A percentile compares a stretch with the other conserved stretches of the same genome.
phyloP scores from a whole-genome alignment of 169 alveolate genomes.

The Plasmodium chabaudi region DNA sequence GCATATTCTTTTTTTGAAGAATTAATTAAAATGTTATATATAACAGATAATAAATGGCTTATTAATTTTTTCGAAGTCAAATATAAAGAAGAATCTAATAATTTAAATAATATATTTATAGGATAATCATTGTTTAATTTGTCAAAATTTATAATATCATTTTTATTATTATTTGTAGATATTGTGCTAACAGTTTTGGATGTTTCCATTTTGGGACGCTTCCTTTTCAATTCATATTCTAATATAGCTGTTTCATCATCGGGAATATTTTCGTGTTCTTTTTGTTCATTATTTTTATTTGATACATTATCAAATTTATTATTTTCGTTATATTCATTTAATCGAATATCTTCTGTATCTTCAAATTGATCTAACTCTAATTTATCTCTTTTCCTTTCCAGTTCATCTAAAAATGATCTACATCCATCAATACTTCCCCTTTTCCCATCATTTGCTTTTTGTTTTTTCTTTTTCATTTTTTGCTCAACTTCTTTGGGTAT shows the following conservation, averaged over 20 bases:
- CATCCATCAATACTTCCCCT: neutral
- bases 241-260: constrained; percentile 74
- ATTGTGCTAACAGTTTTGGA: neutral
- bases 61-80: constrained; percentile 84
- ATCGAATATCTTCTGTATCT: neutral
- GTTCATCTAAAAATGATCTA: neutral
- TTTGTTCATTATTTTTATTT: neutral
- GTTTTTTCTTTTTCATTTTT: constrained; percentile 16
- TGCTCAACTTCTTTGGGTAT: constrained; percentile 67
- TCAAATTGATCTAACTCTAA: neutral
- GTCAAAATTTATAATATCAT: neutral
- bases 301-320: neutral
- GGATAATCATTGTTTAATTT: constrained; percentile 71
- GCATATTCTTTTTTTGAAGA: constrained; percentile 32
- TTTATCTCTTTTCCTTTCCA: neutral
- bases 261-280: constrained; percentile 16
- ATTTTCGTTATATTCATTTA: neutral
- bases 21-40: constrained; percentile 76
- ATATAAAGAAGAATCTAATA: constrained; percentile 80
- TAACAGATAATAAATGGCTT: constrained; percentile 83
- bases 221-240: constrained; percentile 68
- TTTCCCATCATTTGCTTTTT: neutral
- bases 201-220: constrained; percentile 61
- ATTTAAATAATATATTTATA: constrained; percentile 80
- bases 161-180: neutral